These are phyloP conservation scores for Plasmodium chabaudi DNA, from an alignment of 169 alveolate genomes.

Conservation along the genomic window DNA sequence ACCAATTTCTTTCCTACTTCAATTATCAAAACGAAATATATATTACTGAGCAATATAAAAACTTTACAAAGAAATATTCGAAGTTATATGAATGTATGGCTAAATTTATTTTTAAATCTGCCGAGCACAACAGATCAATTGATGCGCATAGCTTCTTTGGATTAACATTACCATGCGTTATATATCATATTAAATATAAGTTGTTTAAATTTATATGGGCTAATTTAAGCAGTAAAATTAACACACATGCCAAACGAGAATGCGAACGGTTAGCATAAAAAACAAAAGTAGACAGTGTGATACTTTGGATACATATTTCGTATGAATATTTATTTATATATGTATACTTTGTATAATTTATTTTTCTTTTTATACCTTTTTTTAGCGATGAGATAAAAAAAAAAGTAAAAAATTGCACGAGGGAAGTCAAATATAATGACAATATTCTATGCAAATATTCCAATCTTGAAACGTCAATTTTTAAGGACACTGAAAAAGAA, in stretches of 20 bases:
- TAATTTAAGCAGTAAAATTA: constrained; percentile 17
- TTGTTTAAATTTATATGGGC: constrained; percentile 57
- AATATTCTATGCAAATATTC: constrained; percentile 64
- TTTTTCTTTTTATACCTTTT: not conserved
- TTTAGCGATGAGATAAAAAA: constrained; percentile 22
- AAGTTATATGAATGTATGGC: constrained; percentile 24
- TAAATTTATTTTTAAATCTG: constrained; percentile 40
- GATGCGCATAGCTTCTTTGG: constrained; percentile 65
- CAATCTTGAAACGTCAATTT: constrained; percentile 43
- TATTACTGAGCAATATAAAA: constrained; percentile 27
- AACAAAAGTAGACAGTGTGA: not conserved
- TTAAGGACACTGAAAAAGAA: constrained; percentile 62
- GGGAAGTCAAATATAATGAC: constrained; percentile 54
- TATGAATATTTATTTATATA: not conserved
- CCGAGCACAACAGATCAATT: constrained; percentile 26
- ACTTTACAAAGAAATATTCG: constrained; percentile 16
- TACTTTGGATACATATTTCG: not conserved
- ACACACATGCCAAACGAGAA: constrained; percentile 8
- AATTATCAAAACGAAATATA: constrained; percentile 4
- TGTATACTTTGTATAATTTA: not conserved
- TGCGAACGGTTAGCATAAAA: constrained; percentile 26
- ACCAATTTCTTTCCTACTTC: constrained; percentile 39
- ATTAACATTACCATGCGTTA: constrained; percentile 65
- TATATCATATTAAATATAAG: constrained; percentile 56
- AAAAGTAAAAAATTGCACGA: constrained; percentile 23